Percentiles rank a stretch among this genome's conserved stretches.
These are phyloP conservation scores for Aspergillus fischeri DNA, from an alignment of 2,329 filamentous ascomycete genomes.

Conservation along the genomic window DNA sequence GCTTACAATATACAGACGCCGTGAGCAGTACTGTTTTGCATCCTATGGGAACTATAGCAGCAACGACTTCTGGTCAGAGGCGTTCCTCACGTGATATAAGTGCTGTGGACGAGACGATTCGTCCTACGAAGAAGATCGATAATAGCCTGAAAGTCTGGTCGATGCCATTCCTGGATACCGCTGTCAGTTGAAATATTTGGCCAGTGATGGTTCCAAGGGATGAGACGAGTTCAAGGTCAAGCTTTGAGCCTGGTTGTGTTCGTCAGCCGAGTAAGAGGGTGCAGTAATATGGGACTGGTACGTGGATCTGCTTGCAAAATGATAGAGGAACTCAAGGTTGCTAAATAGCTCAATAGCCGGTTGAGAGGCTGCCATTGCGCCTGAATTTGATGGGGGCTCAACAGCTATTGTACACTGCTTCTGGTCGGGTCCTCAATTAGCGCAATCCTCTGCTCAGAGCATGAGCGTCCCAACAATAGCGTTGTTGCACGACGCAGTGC, in stretches of 20 bases:
- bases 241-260: neutral
- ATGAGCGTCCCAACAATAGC: neutral
- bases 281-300: neutral
- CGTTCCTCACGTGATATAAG: constrained; percentile 19
- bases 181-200: neutral
- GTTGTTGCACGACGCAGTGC: neutral
- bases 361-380: neutral
- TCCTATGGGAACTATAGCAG: constrained; percentile 44
- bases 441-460: neutral
- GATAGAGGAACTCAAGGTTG: neutral
- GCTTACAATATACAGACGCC: constrained; percentile 34
- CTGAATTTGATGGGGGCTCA: neutral
- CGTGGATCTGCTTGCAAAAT: neutral
- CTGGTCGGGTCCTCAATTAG: neutral
- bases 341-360: neutral
- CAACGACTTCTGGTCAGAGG: constrained; percentile 48
- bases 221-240: neutral
- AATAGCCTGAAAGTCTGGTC: constrained; percentile 42
- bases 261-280: neutral
- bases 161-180: constrained; percentile 21
- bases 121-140: constrained; percentile 16
- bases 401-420: neutral
- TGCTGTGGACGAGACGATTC: constrained; percentile 4
- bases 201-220: neutral
- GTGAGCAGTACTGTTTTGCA: constrained; percentile 46